Evolutionary conservation across 2,329 filamentous ascomycete species (phyloP), one percentile per base, ranked within the genome.

Genomic region (Ascochyta clinopodiicola): DNA sequence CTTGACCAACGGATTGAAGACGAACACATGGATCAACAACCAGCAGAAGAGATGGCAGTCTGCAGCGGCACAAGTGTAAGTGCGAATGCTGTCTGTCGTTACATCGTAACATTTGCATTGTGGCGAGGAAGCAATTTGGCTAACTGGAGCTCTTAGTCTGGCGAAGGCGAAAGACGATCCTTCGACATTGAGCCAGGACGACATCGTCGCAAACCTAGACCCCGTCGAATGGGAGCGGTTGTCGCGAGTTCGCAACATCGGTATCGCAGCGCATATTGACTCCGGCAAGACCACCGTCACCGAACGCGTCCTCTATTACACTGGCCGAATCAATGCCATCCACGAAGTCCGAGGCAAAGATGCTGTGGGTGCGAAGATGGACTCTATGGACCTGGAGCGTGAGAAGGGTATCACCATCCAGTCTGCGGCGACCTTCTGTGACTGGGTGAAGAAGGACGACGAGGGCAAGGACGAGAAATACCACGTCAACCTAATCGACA

Each of bases 371-470:
- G 95, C 95, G 58, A 99, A 99, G 82, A 99, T 99, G 95, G 95
- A 99, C 81, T 97, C 93, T 24, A 99, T 99, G 95, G 95, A 99
- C 68, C 83, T 99, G 66, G 95, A 99, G 80, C 86, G 95, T 78
- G 95, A 98, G 77, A 96, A 97, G 82, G 95, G 95, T 70, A 99
- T 99, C 76, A 99, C 95, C 54, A 99, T 99, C 71, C 94, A 99
- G 78, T 98, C 94, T 66, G 95, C 95, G 10, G 95, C 95, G 22
- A 99, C 95, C 0, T 99, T 96, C 77, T 96, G 92, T 77, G 93
- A 99, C 79, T 99, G 95, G 95, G 80, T 89, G 64, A 97, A 96
- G 82, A 88, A 86, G 77, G 75, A 78, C 21, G 80, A 94, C 62
- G 44, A 67, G 21, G 90, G 90, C 64, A 86, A 90, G 72, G 92